Evolutionary conservation across 75 land plant genomes (phyloP).

Genomic region (Cupressus sempervirens): DNA sequence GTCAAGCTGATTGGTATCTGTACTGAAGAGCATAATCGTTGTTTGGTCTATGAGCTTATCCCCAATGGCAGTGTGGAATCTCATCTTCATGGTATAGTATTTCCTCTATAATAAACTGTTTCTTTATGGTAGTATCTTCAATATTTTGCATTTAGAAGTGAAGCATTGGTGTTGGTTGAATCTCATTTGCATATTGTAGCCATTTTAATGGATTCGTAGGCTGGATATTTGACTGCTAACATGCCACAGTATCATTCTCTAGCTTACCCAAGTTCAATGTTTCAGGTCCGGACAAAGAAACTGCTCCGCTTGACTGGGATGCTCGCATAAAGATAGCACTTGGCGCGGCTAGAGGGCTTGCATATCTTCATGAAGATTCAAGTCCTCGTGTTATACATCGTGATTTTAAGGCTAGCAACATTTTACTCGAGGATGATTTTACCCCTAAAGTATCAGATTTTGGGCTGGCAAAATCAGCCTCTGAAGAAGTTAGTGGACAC

Average conservation of each 20-base stretch:
- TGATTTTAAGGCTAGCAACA: constrained; percentile 94
- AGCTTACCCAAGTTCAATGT: constrained; percentile 12
- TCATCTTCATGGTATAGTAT: constrained; percentile 76
- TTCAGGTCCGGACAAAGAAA: constrained; percentile 61
- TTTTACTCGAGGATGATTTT: constrained; percentile 82
- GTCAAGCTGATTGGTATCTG: constrained; percentile 88
- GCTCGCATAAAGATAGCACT: constrained; percentile 90
- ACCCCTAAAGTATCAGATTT: constrained; percentile 97
- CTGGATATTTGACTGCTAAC: not conserved
- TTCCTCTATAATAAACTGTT: not conserved
- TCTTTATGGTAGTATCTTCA: not conserved
- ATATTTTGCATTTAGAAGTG: not conserved
- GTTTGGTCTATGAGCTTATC: constrained; percentile 83
- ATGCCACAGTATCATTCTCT: constrained; percentile 3
- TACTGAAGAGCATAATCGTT: constrained; percentile 55
- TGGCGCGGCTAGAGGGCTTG: constrained; percentile 91
- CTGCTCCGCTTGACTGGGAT: constrained; percentile 78
- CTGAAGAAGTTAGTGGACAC: constrained; percentile 70
- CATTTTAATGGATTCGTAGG: not conserved
- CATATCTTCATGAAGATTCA: constrained; percentile 92
- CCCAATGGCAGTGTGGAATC: constrained; percentile 93
- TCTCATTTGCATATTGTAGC: not conserved
- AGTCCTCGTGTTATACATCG: constrained; percentile 92
- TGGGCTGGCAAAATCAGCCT: constrained; percentile 83
- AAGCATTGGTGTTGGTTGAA: not conserved